These are phyloP conservation scores for Geotrichum cucujoidarum DNA, from an alignment of 1,139 yeast species.

Conservation along the genomic window DNA sequence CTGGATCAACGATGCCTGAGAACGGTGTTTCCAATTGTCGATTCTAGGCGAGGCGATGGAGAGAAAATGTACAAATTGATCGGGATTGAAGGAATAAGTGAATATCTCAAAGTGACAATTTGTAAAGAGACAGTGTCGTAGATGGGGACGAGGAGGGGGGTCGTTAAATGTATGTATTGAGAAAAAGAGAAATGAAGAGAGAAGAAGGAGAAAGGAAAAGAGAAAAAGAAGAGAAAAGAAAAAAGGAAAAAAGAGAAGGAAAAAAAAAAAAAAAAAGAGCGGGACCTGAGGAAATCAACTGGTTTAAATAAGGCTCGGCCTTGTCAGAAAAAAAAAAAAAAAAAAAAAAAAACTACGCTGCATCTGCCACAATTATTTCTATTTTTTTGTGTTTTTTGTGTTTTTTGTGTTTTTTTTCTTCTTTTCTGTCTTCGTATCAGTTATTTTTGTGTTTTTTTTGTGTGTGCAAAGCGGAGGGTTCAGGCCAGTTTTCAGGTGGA, in stretches of 20 bases:
- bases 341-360: too few relatives aligned
- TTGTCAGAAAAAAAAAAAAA: too few relatives aligned
- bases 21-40: too few relatives aligned
- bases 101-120: not conserved
- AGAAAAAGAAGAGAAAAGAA: slow-evolving; percentile 1
- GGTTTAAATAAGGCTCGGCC: too few relatives aligned
- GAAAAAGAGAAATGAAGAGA: not conserved
- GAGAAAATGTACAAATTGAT: not conserved
- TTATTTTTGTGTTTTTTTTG: not conserved
- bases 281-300: not conserved
- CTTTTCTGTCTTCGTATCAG: not conserved
- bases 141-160: not conserved
- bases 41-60: too few relatives aligned
- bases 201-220: not conserved
- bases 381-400: not conserved
- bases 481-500: too few relatives aligned
- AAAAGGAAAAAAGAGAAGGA: slow-evolving; percentile 2
- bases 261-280: slow-evolving; percentile 4
- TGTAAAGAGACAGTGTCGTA: not conserved
- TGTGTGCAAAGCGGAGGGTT: too few relatives aligned
- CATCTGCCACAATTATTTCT: not conserved
- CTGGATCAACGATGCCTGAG: not conserved
- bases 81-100: not conserved
- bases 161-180: not conserved
- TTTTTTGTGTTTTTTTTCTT: not conserved